A percentile compares a stretch with the other conserved stretches of the same genome.
These are phyloP conservation scores for Apodospora peruviana DNA, from an alignment of 495 filamentous ascomycete species.

Conservation along the genomic window DNA sequence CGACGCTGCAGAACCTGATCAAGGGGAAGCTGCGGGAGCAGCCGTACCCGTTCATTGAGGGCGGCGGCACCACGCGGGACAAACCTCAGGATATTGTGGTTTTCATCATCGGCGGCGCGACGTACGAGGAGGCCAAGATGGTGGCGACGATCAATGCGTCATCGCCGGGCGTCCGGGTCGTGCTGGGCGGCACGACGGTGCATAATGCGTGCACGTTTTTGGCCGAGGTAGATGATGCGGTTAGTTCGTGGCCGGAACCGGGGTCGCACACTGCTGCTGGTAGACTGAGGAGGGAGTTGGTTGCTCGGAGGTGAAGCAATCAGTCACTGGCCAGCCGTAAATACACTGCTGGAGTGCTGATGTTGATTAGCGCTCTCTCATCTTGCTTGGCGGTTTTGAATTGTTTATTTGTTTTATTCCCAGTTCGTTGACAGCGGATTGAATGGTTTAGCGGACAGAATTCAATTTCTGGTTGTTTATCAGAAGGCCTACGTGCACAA, in stretches of 20 bases:
- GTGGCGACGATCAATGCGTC: constrained; percentile 88
- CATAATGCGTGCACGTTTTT: constrained; percentile 84
- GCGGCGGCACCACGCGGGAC: constrained; percentile 73
- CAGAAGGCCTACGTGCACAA: too few species aligned
- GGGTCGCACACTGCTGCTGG: constrained; percentile 63
- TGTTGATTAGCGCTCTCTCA: too few species aligned
- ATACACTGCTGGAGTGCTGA: too few species aligned
- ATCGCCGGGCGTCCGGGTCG: constrained; percentile 79
- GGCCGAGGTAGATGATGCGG: constrained; percentile 78
- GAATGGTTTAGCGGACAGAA: too few species aligned
- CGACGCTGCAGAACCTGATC: constrained; percentile 83
- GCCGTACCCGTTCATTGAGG: constrained; percentile 89
- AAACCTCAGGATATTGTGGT: constrained; percentile 96
- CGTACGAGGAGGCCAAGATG: constrained; percentile 95
- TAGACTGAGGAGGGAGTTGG: constrained; percentile 62
- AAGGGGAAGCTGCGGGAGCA: constrained; percentile 80
- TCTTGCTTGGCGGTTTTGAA: too few species aligned
- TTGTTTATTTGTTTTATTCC: too few species aligned
- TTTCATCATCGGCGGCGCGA: constrained; percentile 88
- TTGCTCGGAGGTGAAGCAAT: constrained; percentile 21
- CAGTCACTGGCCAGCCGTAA: too few species aligned
- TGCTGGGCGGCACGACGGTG: constrained; percentile 77
- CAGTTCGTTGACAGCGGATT: too few species aligned
- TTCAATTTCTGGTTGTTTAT: too few species aligned
- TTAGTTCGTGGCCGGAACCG: constrained; percentile 73